Base-by-base conservation (phyloP, 805 yeast genomes). In the Ogataea paraovalis region DNA sequence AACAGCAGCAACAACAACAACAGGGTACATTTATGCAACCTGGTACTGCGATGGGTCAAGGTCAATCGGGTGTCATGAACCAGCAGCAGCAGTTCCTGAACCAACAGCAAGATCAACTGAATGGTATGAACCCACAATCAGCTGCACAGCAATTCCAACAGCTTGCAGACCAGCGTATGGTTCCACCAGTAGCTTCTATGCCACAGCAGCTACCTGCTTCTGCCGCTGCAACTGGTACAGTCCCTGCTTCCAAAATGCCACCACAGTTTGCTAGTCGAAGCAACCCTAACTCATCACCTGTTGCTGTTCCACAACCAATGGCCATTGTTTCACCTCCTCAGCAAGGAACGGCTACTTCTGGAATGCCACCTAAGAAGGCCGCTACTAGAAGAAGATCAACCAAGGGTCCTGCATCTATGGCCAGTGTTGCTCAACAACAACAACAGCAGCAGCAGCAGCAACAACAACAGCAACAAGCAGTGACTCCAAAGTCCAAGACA, bases 141-240 rank as follows among this genome's bases (percentile, higher is more conserved):
- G 62, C 54, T 30, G 49, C 62, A 2, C 63, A 58, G 25, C 65
- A 59, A 39, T 55, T 52, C 48, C 62, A 57, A 27, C 60, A 57
- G 41, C 41, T 58, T 23, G 52, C 58, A 4, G 60, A 58, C 14
- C 61, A 59, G 43, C 42, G 56, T 21, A 58, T 53, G 41, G 18
- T 45, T 19, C 33, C 47, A 10, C 52, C 44, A 5, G 53, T 10
- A 16, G 21, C 38, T 50, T 37, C 61, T 51, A 48, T 54, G 39
- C 42, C 44, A 14, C 21, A 44, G 18, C 21, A 7, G 48, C 10
- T 34, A 18, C 21, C 38, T 34, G 38, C 34, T 7, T 10, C 16
- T 9, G 16, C 6, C 16, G 38, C 38, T n/a, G 47, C n/a, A n/a
- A n/a, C n/a, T 25, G 28, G 28, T 25, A 10, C 28, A 10, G 28